Conservation (phyloP, 2,329 filamentous ascomycete genomes). For the Elsinoe fawcettii region DNA sequence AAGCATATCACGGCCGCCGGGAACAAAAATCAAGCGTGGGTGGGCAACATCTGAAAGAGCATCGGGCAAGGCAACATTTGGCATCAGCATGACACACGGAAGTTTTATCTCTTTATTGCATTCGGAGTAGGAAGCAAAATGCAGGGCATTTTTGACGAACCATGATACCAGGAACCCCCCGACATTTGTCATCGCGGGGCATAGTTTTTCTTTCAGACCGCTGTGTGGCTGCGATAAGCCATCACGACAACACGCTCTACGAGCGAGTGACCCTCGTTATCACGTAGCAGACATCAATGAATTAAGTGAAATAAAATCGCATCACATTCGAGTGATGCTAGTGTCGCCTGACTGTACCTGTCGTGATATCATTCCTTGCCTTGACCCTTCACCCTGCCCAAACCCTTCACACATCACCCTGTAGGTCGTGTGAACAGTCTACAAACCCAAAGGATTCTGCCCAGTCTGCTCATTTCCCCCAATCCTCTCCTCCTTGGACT, state of each 20-base stretch:
- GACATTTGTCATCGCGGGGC: neutral
- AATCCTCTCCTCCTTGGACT: conserved; percentile 25
- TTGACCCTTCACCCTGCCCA: neutral
- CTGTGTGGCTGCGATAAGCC: conserved; percentile 8
- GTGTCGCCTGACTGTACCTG: neutral
- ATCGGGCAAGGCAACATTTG: neutral
- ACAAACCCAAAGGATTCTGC: conserved; percentile 31
- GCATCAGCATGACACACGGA: neutral
- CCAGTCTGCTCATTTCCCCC: conserved; percentile 31
- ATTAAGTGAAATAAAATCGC: neutral
- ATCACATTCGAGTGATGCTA: neutral
- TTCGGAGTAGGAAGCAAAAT: neutral
- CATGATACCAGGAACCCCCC: conserved; percentile 3
- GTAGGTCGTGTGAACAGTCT: too few species aligned
- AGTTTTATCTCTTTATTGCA: neutral
- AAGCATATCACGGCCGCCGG: neutral
- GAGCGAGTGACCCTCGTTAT: neutral
- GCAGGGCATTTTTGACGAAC: conserved; percentile 4
- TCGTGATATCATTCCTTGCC: conserved; percentile 13
- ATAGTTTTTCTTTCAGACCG: neutral
- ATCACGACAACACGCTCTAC: conserved; percentile 9
- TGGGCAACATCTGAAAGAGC: neutral
- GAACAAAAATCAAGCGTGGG: neutral
- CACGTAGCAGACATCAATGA: conserved; percentile 3
- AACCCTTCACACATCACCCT: too few species aligned